Percentiles rank a stretch among this genome's conserved stretches.
Evolutionary conservation across 2,329 filamentous ascomycete genomes (phyloP).

Genomic region (Phyllosticta citribraziliensis): DNA sequence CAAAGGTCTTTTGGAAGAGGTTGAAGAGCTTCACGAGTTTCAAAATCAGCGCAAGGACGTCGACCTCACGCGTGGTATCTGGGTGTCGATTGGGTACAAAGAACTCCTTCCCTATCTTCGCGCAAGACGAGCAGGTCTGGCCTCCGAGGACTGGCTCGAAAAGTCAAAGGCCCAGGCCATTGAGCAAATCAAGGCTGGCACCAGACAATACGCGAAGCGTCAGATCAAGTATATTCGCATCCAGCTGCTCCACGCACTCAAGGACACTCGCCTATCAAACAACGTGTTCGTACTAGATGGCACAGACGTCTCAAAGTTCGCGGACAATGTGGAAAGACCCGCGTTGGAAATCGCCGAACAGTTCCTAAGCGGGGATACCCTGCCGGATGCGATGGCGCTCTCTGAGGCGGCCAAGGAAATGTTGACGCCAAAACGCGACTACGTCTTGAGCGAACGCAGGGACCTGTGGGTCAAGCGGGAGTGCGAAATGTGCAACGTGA

Average conservation of each 20-base stretch:
- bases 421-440: constrained; percentile 45
- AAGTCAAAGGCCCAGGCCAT: constrained; percentile 51
- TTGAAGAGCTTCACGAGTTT: constrained; percentile 43
- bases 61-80: constrained; percentile 76
- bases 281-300: constrained; percentile 74
- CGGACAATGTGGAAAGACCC: constrained; percentile 52
- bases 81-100: constrained; percentile 94
- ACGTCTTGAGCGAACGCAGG: constrained; percentile 33
- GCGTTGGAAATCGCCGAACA: constrained; percentile 51
- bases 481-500: constrained; percentile 62
- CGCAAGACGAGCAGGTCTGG: constrained; percentile 19
- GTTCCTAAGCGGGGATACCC: constrained; percentile 48
- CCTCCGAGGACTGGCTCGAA: constrained; percentile 36
- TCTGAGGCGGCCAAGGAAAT: constrained; percentile 46
- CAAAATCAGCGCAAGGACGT: constrained; percentile 40
- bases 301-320: constrained; percentile 56
- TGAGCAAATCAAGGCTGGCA: constrained; percentile 71
- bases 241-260: constrained; percentile 64
- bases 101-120: constrained; percentile 68
- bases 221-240: constrained; percentile 81
- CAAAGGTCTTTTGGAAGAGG: constrained; percentile 54
- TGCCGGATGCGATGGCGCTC: constrained; percentile 47
- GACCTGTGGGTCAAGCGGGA: constrained; percentile 43
- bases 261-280: constrained; percentile 41
- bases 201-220: constrained; percentile 75